Conservation (phyloP, 2,329 filamentous ascomycete species). For the Pyricularia pennisetigena region DNA sequence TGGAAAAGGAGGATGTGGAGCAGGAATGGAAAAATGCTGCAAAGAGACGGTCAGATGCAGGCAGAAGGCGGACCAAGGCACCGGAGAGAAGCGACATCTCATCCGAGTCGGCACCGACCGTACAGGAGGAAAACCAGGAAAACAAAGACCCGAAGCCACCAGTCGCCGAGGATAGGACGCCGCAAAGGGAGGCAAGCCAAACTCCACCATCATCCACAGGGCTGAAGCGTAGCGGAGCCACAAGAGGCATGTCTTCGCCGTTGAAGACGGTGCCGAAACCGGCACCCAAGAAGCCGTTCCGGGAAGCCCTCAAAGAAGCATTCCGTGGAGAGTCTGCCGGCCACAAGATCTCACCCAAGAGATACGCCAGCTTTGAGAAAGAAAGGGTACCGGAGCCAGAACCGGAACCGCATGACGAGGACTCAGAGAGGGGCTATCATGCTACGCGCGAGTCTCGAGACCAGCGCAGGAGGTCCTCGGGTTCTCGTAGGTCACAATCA, state of each 20-base stretch:
- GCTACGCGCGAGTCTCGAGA: constrained; percentile 7
- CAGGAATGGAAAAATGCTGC: constrained; percentile 23
- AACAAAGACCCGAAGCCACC: constrained; percentile 9
- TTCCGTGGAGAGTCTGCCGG: constrained; percentile 51
- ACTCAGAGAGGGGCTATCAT: constrained; percentile 12
- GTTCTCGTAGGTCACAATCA: constrained; percentile 20
- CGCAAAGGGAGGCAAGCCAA: constrained; percentile 19
- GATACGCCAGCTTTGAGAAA: constrained; percentile 30
- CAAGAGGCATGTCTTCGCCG: constrained; percentile 37
- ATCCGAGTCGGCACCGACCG: background rate
- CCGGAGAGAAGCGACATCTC: constrained; percentile 14
- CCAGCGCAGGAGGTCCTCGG: constrained; percentile 20
- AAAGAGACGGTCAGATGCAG: constrained; percentile 12
- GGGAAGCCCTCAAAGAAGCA: constrained; percentile 50
- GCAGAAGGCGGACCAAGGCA: background rate
- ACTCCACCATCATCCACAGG: constrained; percentile 24
- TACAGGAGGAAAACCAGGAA: constrained; percentile 9
- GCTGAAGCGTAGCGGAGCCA: constrained; percentile 47
- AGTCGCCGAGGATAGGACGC: constrained; percentile 14
- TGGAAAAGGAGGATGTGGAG: constrained; percentile 23
- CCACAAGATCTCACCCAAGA: constrained; percentile 31
- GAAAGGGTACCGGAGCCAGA: background rate
- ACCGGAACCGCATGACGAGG: constrained; percentile 16
- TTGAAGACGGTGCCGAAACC: constrained; percentile 25
- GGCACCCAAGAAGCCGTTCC: constrained; percentile 36